Percentiles rank a stretch among this genome's conserved stretches.
Evolutionary conservation across 2,329 filamentous ascomycete genomes (phyloP).

Genomic region (Colletotrichum filicis): DNA sequence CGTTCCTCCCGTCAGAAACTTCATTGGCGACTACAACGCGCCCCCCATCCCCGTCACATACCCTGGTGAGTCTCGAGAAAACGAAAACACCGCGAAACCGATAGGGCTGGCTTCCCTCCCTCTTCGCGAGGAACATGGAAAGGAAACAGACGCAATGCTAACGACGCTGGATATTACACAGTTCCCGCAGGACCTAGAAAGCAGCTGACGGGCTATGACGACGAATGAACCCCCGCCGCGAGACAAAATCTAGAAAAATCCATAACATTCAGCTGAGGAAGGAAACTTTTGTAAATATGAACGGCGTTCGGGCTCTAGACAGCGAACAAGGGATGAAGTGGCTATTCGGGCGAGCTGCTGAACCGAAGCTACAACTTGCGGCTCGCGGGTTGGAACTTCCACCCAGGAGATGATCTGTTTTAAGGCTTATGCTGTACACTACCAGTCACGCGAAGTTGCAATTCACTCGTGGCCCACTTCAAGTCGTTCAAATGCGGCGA

Average conservation of each 20-base stretch:
- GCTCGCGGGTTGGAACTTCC: neutral
- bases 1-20: conserved; percentile 78
- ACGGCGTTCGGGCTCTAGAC: conserved; percentile 37
- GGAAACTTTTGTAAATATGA: conserved; percentile 38
- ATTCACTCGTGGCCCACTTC: conserved; percentile 3
- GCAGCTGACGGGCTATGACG: conserved; percentile 69
- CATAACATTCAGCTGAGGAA: conserved; percentile 1
- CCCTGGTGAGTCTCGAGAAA: conserved; percentile 74
- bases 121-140: neutral
- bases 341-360: neutral
- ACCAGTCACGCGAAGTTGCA: conserved; percentile 17
- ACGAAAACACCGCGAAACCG: neutral
- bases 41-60: conserved; percentile 87
- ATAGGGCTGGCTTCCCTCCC: too few species aligned
- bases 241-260: neutral
- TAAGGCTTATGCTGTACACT: conserved; percentile 26
- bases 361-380: neutral
- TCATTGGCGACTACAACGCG: conserved; percentile 79
- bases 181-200: conserved; percentile 70
- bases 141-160: neutral
- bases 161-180: conserved; percentile 42
- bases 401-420: neutral
- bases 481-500: neutral
- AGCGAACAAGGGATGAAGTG: conserved; percentile 13
- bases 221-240: conserved; percentile 49